Evolutionary conservation across 2,329 filamentous ascomycete genomes (phyloP).

Genomic region (Alternaria metachromatica): DNA sequence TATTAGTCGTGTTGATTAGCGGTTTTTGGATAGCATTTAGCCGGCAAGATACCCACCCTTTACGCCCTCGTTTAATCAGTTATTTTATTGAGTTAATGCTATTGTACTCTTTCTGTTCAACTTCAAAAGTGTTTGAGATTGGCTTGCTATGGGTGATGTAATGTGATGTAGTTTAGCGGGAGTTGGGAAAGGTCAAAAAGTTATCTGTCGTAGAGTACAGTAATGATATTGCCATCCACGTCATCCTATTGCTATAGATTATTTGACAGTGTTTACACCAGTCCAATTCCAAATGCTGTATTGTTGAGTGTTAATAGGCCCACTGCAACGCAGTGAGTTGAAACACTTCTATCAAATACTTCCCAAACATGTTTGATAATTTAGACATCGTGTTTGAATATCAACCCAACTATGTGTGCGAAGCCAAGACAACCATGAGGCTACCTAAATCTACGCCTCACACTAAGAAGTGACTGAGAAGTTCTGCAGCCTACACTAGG

Average conservation of each 20-base stretch:
- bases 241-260: neutral
- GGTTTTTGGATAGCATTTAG: slow-evolving; percentile 20
- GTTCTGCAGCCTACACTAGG: neutral
- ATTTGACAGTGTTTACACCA: neutral
- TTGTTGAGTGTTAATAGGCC: neutral
- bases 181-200: neutral
- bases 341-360: neutral
- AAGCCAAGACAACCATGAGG: neutral
- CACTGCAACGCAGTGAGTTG: neutral
- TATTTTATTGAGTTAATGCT: neutral
- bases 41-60: slow-evolving; percentile 18
- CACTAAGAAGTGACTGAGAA: neutral
- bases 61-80: slow-evolving; percentile 11
- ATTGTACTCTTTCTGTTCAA: neutral
- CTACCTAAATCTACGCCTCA: neutral
- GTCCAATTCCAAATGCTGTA: neutral
- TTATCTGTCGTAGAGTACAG: neutral
- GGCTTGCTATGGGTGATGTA: neutral
- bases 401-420: neutral
- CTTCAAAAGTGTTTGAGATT: neutral
- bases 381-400: neutral
- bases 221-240: neutral
- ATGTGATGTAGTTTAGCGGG: neutral
- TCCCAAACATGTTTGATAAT: neutral
- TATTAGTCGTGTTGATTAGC: slow-evolving; percentile 11